Evolutionary conservation across 768 basidiomycete species (phyloP), one percentile per base, ranked within the genome.

Genomic region (Boletellus ananas): DNA sequence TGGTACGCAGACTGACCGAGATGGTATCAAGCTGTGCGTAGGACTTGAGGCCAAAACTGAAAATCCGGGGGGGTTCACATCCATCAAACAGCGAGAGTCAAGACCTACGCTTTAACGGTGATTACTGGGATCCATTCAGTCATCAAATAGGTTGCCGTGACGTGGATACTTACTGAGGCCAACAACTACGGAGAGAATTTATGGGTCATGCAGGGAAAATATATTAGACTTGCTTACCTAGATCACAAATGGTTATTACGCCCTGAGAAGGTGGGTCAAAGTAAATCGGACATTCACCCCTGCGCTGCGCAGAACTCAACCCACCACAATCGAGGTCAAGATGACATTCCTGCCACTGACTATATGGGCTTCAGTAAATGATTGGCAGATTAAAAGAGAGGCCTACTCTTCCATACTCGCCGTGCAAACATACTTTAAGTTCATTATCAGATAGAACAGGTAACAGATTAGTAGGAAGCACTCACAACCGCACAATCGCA

Each of bases 321-420:
- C 64, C 48, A 83, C 82, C 51, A 81, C 73, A 61, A 70, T 70
- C 5, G 56, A 60, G 1, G 77, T 76, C 16, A 77, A 53, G 21
- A 66, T 50, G 16, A 70, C 47, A 48, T 77, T 81, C 36, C 69
- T 63, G 13, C 70, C 67, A 69, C 80, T 80, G 31, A 57, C 58
- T 59, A 23, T 11, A 34, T 34, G 23, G 77, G 74, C 75, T 23
- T 60, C 33, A 57, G 31, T 3, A 29, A n/a, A 18, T 23, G 13
- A 13, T 4, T 6, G 10, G 8, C 16, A 33, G 12, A 40, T 17
- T 2, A 12, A 47, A 44, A 10, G 13, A 16, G 2, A 43, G 38
- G 66, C 77, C 51, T 61, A 83, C 82, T 57, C 55, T 62, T 65
- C 65, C 73, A 83, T 14, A 82, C 68, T 8, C 78, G 70, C 41